These are phyloP conservation scores for Fagopyrum esculentum DNA, from an alignment of 148 eudicot genomes.

Conservation along the genomic window DNA sequence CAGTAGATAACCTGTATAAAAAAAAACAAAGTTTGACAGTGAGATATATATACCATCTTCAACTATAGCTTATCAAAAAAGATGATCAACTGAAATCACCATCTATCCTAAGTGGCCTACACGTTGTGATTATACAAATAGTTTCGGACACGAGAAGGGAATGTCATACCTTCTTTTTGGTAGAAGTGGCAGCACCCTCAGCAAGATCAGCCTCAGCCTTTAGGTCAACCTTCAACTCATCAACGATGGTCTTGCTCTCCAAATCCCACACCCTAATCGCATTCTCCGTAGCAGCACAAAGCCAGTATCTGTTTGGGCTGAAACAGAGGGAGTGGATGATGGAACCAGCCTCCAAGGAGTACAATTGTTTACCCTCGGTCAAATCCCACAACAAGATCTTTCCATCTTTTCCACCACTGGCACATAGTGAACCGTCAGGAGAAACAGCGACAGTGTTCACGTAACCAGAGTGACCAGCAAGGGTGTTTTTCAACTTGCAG, in stretches of 20 bases:
- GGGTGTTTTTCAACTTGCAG: conserved; percentile 19
- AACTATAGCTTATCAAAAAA: too few relatives aligned
- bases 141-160: too few relatives aligned
- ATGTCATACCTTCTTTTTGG: conserved; percentile 49
- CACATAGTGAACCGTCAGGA: conserved; percentile 20
- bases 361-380: conserved; percentile 78
- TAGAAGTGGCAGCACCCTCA: conserved; percentile 32
- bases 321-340: conserved; percentile 78
- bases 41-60: too few relatives aligned
- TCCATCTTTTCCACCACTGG: conserved; percentile 23
- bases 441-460: conserved; percentile 21
- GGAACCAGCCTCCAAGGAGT: conserved; percentile 47
- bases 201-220: conserved; percentile 42
- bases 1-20: conserved; percentile 9
- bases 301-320: conserved; percentile 93
- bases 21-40: neutral
- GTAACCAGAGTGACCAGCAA: conserved; percentile 15
- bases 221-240: conserved; percentile 71
- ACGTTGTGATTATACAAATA: too few relatives aligned
- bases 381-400: conserved; percentile 58
- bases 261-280: conserved; percentile 82
- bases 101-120: too few relatives aligned
- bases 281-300: conserved; percentile 80
- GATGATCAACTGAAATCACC: too few relatives aligned
- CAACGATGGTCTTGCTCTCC: conserved; percentile 62